A percentile compares a stretch with the other conserved stretches of the same genome.
phyloP scores from a whole-genome alignment of 768 basidiomycete genomes.

The Rhodotorula babjevae region DNA sequence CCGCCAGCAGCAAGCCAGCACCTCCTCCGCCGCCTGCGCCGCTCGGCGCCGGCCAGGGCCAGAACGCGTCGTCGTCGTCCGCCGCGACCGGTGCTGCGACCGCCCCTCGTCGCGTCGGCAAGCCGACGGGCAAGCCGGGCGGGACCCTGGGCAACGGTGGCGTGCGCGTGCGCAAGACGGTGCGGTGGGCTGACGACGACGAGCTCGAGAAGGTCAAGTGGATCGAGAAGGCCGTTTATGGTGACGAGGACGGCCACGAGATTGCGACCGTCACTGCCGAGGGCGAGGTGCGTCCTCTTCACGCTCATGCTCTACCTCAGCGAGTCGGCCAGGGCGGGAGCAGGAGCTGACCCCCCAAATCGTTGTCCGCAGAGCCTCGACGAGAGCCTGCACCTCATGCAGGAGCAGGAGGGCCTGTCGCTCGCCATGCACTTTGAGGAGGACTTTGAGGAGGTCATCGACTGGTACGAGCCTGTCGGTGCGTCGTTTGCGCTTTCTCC shows the following conservation, averaged over 20 bases:
- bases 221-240: neutral
- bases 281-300: conserved; percentile 2
- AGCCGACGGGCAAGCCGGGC: neutral
- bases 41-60: neutral
- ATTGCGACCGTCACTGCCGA: neutral
- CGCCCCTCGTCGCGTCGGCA: neutral
- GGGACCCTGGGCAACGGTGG: neutral
- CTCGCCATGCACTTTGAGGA: conserved; percentile 28
- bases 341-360: neutral
- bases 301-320: too few relatives aligned
- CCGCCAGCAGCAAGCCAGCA: neutral
- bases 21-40: neutral
- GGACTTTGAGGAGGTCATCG: conserved; percentile 28
- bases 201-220: conserved; percentile 11
- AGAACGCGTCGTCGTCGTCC: neutral
- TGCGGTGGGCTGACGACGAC: conserved; percentile 19
- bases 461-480: conserved; percentile 30
- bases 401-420: conserved; percentile 27
- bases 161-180: conserved; percentile 4
- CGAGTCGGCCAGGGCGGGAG: too few relatives aligned
- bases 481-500: too few relatives aligned
- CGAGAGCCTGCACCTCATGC: conserved; percentile 15
- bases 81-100: neutral
- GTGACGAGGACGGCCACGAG: neutral
- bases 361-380: conserved; percentile 1